Evolutionary conservation across 768 basidiomycete species (phyloP).

Genomic region (Auricularia auricula-judae): DNA sequence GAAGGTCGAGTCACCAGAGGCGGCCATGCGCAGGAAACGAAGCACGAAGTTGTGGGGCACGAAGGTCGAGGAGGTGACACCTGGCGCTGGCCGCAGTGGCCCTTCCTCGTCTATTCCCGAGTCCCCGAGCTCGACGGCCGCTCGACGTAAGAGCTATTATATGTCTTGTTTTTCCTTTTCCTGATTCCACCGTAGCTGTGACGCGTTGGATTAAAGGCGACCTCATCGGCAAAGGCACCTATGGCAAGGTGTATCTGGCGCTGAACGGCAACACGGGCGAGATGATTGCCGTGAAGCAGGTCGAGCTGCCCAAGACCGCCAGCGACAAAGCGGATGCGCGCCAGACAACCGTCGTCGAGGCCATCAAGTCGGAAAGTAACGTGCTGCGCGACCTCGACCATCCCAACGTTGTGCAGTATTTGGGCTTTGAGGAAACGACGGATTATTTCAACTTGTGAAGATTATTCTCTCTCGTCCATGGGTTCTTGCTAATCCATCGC

Average conservation of each 20-base stretch:
- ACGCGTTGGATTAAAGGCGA: conserved; percentile 84
- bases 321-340: conserved; percentile 86
- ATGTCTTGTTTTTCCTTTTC: background rate
- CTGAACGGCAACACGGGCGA: conserved; percentile 94
- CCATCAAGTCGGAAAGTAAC: conserved; percentile 90
- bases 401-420: conserved; percentile 93
- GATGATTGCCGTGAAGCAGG: conserved; percentile 99
- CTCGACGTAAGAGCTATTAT: conserved; percentile 46
- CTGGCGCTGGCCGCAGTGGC: conserved; percentile 47
- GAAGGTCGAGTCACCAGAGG: conserved; percentile 35
- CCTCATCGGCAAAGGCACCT: conserved; percentile 93
- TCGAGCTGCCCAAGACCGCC: conserved; percentile 84
- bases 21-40: conserved; percentile 57
- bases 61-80: conserved; percentile 84
- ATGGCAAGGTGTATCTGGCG: conserved; percentile 92
- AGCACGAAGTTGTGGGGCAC: conserved; percentile 96
- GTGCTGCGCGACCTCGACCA: conserved; percentile 94
- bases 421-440: conserved; percentile 87
- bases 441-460: conserved; percentile 86
- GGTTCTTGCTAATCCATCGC: background rate
- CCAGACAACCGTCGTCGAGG: conserved; percentile 78
- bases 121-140: conserved; percentile 44
- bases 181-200: background rate
- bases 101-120: conserved; percentile 36
- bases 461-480: background rate